These are phyloP conservation scores for Beta macrorhiza DNA, from an alignment of 179 eudicot genomes.

Conservation along the genomic window DNA sequence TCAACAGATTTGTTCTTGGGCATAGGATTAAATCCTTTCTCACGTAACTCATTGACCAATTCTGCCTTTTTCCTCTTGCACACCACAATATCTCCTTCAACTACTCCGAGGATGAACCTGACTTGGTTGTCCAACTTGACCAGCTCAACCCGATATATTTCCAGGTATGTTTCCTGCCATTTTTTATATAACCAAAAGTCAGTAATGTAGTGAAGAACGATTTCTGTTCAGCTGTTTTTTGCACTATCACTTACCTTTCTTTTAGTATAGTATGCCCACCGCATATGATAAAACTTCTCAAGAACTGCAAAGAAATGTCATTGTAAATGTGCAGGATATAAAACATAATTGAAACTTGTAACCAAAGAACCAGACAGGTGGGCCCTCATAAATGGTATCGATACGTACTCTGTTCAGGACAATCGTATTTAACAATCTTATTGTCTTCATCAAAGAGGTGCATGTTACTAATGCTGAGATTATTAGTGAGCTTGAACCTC, in stretches of 20 bases:
- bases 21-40: constrained; percentile 68
- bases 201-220: neutral
- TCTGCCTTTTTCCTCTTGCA: constrained; percentile 80
- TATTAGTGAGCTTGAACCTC: constrained; percentile 75
- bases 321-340: neutral
- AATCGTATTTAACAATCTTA: constrained; percentile 72
- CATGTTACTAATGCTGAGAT: constrained; percentile 88
- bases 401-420: constrained; percentile 75
- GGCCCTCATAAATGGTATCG: neutral
- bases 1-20: constrained; percentile 54
- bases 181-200: neutral
- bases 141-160: constrained; percentile 55
- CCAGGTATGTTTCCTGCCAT: constrained; percentile 51
- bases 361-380: no score
- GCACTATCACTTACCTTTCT: constrained; percentile 51
- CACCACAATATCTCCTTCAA: constrained; percentile 69
- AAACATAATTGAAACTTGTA: neutral
- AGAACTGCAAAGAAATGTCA: constrained; percentile 59
- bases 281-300: constrained; percentile 58
- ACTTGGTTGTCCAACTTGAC: constrained; percentile 67
- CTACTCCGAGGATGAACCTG: constrained; percentile 78
- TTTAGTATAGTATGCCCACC: constrained; percentile 63
- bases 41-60: constrained; percentile 60
- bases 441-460: constrained; percentile 83
- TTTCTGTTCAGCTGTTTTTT: neutral